phyloP scores from a whole-genome alignment of 345 rosid genomes.

The Trapa incisa region DNA sequence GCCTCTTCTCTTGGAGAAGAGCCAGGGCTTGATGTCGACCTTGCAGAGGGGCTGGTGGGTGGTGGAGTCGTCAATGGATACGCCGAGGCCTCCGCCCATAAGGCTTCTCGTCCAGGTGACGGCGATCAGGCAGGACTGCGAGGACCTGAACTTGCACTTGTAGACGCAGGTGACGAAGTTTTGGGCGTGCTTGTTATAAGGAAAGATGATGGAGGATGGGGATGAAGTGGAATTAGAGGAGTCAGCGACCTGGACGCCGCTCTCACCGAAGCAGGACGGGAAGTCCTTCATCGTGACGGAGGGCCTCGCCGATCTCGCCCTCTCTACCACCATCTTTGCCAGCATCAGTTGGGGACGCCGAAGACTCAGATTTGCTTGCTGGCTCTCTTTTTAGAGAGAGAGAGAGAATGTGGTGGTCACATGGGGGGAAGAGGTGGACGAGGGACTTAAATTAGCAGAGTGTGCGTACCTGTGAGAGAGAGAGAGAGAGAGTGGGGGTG shows the following conservation, averaged over 20 bases:
- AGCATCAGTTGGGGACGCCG: too few relatives aligned
- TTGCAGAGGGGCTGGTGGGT: slow-evolving; percentile 47
- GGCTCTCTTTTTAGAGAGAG: too few relatives aligned
- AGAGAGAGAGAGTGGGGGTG: too few relatives aligned
- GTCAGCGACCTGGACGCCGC: slow-evolving; percentile 86
- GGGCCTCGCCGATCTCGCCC: not conserved
- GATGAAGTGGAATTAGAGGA: slow-evolving; percentile 20
- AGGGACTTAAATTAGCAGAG: too few relatives aligned
- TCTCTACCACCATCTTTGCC: not conserved
- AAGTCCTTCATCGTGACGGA: slow-evolving; percentile 60
- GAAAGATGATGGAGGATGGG: slow-evolving; percentile 35
- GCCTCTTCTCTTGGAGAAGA: slow-evolving; percentile 82
- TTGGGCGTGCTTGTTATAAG: slow-evolving; percentile 39
- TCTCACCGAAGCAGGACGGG: slow-evolving; percentile 95
- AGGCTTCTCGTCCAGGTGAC: slow-evolving; percentile 77
- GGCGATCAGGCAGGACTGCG: slow-evolving; percentile 46
- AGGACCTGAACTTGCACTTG: slow-evolving; percentile 45
- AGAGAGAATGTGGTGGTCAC: too few relatives aligned
- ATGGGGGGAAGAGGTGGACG: too few relatives aligned
- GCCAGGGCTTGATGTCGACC: slow-evolving; percentile 86
- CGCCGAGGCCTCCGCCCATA: slow-evolving; percentile 72
- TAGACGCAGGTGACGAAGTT: slow-evolving; percentile 71
- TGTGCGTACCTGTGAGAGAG: too few relatives aligned
- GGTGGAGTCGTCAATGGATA: slow-evolving; percentile 55
- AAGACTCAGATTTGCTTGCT: too few relatives aligned